Evolutionary conservation across 2,329 filamentous ascomycete genomes (phyloP).

Genomic region (Bipolaris sorokiniana): DNA sequence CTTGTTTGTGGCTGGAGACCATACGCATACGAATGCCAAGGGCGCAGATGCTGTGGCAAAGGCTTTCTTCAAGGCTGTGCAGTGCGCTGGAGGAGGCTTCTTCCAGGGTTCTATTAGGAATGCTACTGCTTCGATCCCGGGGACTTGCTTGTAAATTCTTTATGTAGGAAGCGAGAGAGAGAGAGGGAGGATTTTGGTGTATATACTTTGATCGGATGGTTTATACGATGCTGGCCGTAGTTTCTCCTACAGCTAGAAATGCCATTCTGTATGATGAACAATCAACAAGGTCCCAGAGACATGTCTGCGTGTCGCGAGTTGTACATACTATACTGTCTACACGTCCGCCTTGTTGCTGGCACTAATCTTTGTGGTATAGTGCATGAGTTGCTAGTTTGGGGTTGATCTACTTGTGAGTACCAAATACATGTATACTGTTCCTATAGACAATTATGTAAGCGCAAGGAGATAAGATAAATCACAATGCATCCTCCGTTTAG

Average conservation of each 20-base stretch:
- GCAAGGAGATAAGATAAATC: too few species aligned
- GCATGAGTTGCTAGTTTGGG: too few species aligned
- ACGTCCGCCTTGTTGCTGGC: too few species aligned
- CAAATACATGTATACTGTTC: too few species aligned
- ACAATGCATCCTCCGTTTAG: not conserved
- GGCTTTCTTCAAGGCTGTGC: constrained; percentile 64
- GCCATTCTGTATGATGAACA: too few species aligned
- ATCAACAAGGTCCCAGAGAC: too few species aligned
- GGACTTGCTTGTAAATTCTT: constrained; percentile 35
- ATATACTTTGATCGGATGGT: not conserved
- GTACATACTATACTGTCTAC: too few species aligned
- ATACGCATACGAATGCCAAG: constrained; percentile 65
- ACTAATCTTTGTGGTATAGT: too few species aligned
- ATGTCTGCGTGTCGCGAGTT: too few species aligned
- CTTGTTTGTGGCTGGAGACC: constrained; percentile 62
- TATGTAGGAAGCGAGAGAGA: not conserved
- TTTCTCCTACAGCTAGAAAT: too few species aligned
- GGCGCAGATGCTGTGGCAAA: constrained; percentile 64
- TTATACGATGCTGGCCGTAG: not conserved
- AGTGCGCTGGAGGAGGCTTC: constrained; percentile 55
- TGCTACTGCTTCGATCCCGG: constrained; percentile 37
- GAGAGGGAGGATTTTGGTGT: not conserved
- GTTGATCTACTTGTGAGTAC: too few species aligned
- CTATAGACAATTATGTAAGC: too few species aligned
- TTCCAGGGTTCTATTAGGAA: constrained; percentile 51